Evolutionary conservation across 1,284 basidiomycete species (phyloP), one percentile per base, ranked within the genome.

Genomic region (Boletus smithii): DNA sequence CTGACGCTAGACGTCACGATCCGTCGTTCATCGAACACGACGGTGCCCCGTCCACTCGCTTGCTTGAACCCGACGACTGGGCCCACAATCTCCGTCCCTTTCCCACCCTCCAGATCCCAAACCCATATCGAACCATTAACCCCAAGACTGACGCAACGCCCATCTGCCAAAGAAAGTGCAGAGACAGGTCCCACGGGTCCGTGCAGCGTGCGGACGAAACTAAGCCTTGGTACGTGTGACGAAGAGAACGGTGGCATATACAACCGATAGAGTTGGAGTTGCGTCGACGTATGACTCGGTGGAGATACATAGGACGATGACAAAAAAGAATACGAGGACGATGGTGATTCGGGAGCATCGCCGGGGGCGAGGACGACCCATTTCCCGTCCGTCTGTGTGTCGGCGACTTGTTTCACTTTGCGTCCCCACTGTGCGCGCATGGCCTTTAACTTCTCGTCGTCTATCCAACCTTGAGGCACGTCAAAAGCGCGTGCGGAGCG

Each of bases 361-460:
- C 73, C 79, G 6, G 85, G 80, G 8, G 83, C 87, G 37, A 91
- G 73, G 8, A 90, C 81, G 39, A 91, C 80, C 83, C 86, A 91
- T 69, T 87, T 88, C 8, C 88, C 88, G 57, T 90, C 88, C 8
- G 87, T 88, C 58, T 87, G 81, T 13, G 77, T 82, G 53, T 81
- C 83, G 17, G 80, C 77, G 26, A 90, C 80, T 13, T 73, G 69
- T 31, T 71, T 67, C 11, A 90, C 76, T 62, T 87, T 88, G 50
- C 86, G 81, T 20, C 74, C 73, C 83, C 86, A 89, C 56, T 88
- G 88, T 53, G 83, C 81, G 31, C 77, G 79, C 70, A 87, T 79
- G 14, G 63, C 57, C n/a, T 70, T 72, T 31, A 86, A 67, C 63
- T 83, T 81, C 38, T 71, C 62, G 42, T 80, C 79, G 62, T 88